A percentile compares a stretch with the other conserved stretches of the same genome.
Conservation (phyloP, 768 basidiomycete genomes). For the Hericium alpestre region DNA sequence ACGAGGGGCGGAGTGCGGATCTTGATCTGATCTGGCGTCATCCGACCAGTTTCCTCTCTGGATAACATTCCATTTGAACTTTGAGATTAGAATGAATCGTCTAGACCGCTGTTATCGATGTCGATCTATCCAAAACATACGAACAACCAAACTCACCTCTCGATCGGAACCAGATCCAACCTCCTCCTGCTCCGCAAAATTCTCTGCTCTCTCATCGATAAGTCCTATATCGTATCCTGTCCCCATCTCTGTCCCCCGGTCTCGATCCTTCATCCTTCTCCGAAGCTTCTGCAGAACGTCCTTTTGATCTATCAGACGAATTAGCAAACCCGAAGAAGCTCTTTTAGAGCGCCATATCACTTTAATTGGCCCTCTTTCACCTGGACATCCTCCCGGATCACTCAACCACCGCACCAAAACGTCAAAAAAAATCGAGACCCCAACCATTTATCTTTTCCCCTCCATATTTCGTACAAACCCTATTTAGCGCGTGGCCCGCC, state of each 20-base stretch:
- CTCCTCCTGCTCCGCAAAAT: not conserved
- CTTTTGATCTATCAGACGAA: not conserved
- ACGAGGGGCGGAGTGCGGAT: constrained; percentile 2
- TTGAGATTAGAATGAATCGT: not conserved
- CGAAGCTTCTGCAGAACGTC: not conserved
- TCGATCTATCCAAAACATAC: not conserved
- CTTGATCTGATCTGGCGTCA: constrained; percentile 3
- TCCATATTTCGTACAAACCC: too few relatives aligned
- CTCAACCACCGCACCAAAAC: too few relatives aligned
- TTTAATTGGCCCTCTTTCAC: not conserved
- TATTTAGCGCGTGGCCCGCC: too few relatives aligned
- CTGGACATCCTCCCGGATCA: too few relatives aligned
- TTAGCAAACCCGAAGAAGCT: not conserved
- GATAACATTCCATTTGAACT: constrained; percentile 1
- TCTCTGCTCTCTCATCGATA: not conserved
- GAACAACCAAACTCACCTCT: not conserved
- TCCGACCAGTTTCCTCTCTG: not conserved
- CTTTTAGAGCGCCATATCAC: not conserved
- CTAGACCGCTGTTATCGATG: constrained; percentile 2
- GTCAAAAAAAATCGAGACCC: too few relatives aligned
- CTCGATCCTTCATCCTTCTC: not conserved
- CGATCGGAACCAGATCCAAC: too few relatives aligned
- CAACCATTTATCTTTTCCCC: too few relatives aligned
- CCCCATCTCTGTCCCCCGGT: too few relatives aligned
- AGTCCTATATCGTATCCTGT: not conserved